Percentiles rank a stretch among this genome's conserved stretches.
Conservation (phyloP, 495 filamentous ascomycete genomes). For the Hypoxylon fuscum region DNA sequence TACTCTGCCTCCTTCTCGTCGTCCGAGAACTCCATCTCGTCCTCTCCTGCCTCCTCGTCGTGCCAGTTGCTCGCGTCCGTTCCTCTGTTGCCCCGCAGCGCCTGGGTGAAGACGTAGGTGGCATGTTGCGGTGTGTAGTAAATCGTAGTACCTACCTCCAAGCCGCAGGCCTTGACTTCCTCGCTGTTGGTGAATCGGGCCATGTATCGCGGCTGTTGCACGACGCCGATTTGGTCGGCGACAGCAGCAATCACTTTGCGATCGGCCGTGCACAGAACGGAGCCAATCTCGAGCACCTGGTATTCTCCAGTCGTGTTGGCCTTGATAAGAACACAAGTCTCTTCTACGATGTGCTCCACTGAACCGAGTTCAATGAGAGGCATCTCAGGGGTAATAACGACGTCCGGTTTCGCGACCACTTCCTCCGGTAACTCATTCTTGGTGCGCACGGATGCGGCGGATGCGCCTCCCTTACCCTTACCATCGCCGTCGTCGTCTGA, state of each 20-base stretch:
- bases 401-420: constrained; percentile 73
- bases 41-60: constrained; percentile 87
- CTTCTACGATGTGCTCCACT: constrained; percentile 78
- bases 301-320: constrained; percentile 81
- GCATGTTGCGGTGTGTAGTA: constrained; percentile 82
- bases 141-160: constrained; percentile 69
- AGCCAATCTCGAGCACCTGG: constrained; percentile 82
- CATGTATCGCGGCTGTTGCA: constrained; percentile 83
- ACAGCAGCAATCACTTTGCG: constrained; percentile 79
- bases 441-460: constrained; percentile 64
- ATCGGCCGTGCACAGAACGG: constrained; percentile 82
- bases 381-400: constrained; percentile 77
- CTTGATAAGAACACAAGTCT: constrained; percentile 78
- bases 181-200: constrained; percentile 71
- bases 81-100: constrained; percentile 77
- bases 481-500: constrained; percentile 75
- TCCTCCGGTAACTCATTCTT: constrained; percentile 78
- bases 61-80: constrained; percentile 93
- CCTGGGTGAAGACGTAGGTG: constrained; percentile 83
- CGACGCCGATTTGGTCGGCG: constrained; percentile 81
- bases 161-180: constrained; percentile 71
- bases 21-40: constrained; percentile 93
- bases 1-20: constrained; percentile 91
- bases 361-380: constrained; percentile 75
- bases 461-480: constrained; percentile 53